Percentiles rank a stretch among this genome's conserved stretches.
These are phyloP conservation scores for Ruellia speciosa DNA, from an alignment of 305 asterid genomes.

Conservation along the genomic window DNA sequence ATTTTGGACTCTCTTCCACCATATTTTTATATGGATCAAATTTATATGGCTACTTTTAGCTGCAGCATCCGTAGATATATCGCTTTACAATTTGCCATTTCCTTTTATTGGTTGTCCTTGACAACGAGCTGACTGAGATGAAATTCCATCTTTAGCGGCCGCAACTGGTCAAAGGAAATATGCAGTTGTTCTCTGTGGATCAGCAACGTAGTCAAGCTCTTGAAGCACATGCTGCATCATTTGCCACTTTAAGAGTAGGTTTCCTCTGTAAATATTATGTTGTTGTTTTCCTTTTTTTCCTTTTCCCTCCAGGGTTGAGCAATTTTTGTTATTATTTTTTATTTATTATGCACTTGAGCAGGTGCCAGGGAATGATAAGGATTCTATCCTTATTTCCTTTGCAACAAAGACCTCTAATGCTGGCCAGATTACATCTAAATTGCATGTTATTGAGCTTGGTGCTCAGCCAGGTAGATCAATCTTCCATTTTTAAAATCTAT, in stretches of 20 bases:
- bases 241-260: constrained; percentile 81
- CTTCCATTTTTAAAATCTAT: neutral
- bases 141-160: constrained; percentile 53
- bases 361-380: constrained; percentile 88
- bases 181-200: constrained; percentile 96
- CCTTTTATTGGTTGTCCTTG: constrained; percentile 15
- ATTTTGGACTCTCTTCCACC: neutral
- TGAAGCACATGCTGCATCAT: constrained; percentile 98
- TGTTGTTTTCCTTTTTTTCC: neutral
- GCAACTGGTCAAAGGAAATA: constrained; percentile 93
- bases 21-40: neutral
- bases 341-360: constrained; percentile 25
- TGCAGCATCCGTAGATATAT: neutral
- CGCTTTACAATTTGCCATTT: neutral
- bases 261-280: constrained; percentile 7
- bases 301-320: neutral
- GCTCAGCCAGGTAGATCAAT: constrained; percentile 76
- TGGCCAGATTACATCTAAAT: constrained; percentile 76
- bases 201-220: constrained; percentile 99
- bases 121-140: constrained; percentile 19
- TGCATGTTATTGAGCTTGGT: constrained; percentile 97
- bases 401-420: constrained; percentile 77
- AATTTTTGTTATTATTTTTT: constrained; percentile 6
- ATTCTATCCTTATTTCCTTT: constrained; percentile 83
- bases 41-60: neutral